phyloP scores from a whole-genome alignment of 2,329 filamentous ascomycete species.

The Phialophora verrucosa region DNA sequence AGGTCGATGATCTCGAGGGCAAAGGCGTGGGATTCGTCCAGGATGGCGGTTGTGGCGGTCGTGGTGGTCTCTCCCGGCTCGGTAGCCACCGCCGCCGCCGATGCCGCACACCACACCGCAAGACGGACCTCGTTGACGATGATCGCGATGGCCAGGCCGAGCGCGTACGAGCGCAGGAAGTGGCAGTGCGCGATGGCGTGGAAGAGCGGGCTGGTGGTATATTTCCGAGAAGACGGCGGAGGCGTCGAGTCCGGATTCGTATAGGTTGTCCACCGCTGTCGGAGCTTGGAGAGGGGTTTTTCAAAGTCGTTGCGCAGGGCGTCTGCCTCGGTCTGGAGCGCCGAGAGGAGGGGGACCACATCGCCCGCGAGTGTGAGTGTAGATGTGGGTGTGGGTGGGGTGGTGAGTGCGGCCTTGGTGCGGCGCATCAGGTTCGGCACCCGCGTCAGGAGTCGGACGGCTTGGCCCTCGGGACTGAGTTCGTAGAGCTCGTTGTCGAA shows the following conservation, averaged over 20 bases:
- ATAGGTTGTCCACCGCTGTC: slow-evolving; percentile 24
- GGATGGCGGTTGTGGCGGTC: not conserved
- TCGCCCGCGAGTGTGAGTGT: not conserved
- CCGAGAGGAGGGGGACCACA: not conserved
- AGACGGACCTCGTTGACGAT: slow-evolving; percentile 41
- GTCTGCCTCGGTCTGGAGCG: slow-evolving; percentile 2
- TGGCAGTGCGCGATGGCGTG: slow-evolving; percentile 40
- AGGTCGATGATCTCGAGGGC: not conserved
- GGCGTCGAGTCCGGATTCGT: slow-evolving; percentile 4
- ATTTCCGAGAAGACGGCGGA: no score
- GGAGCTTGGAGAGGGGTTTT: slow-evolving; percentile 5
- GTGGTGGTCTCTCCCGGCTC: no score
- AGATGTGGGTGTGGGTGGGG: no score
- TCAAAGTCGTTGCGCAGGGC: slow-evolving; percentile 16
- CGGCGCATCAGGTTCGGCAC: slow-evolving; percentile 44
- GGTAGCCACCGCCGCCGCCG: not conserved
- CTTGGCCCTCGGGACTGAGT: slow-evolving; percentile 41
- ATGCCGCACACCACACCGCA: slow-evolving; percentile 11
- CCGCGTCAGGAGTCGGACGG: slow-evolving; percentile 43
- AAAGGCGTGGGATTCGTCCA: not conserved
- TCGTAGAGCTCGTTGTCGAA: slow-evolving; percentile 42
- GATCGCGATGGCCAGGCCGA: slow-evolving; percentile 43
- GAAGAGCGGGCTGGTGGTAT: not conserved
- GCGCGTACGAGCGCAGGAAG: slow-evolving; percentile 44
- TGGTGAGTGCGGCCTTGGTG: slow-evolving; percentile 20